Percentiles rank a stretch among this genome's conserved stretches.
Evolutionary conservation across 495 filamentous ascomycete species (phyloP).

Genomic region (Aspergillus conjunctus): DNA sequence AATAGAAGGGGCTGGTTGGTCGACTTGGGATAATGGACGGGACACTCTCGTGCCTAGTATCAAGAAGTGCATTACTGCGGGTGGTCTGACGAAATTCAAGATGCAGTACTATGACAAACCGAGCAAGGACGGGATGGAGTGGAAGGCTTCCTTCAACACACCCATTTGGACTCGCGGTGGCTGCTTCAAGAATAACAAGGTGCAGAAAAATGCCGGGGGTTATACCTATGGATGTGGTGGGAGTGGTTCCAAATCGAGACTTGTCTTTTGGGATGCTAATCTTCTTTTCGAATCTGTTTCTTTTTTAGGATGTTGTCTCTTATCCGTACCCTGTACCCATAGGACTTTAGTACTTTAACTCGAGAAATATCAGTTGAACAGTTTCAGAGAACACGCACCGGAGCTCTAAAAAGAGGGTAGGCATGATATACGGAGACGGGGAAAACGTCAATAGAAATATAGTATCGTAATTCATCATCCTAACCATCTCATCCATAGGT

Average conservation of each 20-base stretch:
- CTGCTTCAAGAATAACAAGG: constrained; percentile 29
- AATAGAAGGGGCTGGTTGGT: constrained; percentile 13
- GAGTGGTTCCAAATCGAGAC: background rate
- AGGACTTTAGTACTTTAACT: too few species aligned
- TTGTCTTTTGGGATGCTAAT: too few species aligned
- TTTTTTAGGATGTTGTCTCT: too few species aligned
- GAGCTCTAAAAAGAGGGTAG: too few species aligned
- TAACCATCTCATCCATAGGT: constrained; percentile 13
- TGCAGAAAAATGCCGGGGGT: constrained; percentile 5
- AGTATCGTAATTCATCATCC: constrained; percentile 15
- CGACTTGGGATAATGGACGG: constrained; percentile 10
- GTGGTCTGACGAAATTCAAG: constrained; percentile 19
- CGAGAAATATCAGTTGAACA: too few species aligned
- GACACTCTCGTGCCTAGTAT: background rate
- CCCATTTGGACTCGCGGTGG: constrained; percentile 12
- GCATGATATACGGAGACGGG: background rate
- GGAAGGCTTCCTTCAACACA: constrained; percentile 21
- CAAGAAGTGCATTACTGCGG: constrained; percentile 20
- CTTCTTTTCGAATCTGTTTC: too few species aligned
- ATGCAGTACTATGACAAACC: constrained; percentile 26
- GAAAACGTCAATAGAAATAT: background rate
- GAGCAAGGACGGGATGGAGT: constrained; percentile 20
- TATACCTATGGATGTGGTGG: constrained; percentile 6
- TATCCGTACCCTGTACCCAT: too few species aligned
- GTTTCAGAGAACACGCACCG: too few species aligned